Evolutionary conservation across 345 rosid genomes (phyloP).

Genomic region (Carallia pectinifolia): DNA sequence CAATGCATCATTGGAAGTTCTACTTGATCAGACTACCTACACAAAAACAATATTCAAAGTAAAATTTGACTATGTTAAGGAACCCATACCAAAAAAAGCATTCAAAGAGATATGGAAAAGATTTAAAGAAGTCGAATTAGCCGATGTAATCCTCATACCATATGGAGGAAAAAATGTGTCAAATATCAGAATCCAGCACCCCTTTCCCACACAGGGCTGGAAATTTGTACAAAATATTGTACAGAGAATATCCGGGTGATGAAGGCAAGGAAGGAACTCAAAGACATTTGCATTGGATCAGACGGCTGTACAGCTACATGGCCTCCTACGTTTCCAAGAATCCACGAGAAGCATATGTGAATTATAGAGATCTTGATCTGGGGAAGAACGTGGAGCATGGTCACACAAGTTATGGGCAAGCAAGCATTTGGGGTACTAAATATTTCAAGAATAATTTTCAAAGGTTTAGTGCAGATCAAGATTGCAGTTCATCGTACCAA

Average conservation of each 20-base stretch:
- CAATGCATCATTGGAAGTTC: slow-evolving; percentile 15
- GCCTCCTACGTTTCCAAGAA: slow-evolving; percentile 53
- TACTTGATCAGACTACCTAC: slow-evolving; percentile 22
- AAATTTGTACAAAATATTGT: slow-evolving; percentile 41
- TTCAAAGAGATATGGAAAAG: slow-evolving; percentile 30
- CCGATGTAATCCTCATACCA: slow-evolving; percentile 28
- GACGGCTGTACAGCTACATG: slow-evolving; percentile 39
- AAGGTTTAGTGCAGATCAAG: slow-evolving; percentile 37
- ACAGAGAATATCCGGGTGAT: slow-evolving; percentile 34
- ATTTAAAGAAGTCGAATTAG: slow-evolving; percentile 20
- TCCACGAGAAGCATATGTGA: slow-evolving; percentile 60
- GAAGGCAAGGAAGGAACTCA: slow-evolving; percentile 13
- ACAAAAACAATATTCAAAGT: slow-evolving; percentile 23
- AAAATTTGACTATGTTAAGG: slow-evolving; percentile 38
- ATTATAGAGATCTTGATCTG: slow-evolving; percentile 65
- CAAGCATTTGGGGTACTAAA: slow-evolving; percentile 45
- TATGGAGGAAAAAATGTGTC: slow-evolving; percentile 67
- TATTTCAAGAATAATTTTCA: slow-evolving; percentile 42
- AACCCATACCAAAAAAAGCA: slow-evolving; percentile 29
- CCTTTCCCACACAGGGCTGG: slow-evolving; percentile 61
- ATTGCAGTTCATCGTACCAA: slow-evolving; percentile 36
- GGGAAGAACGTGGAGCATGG: slow-evolving; percentile 35
- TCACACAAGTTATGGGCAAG: slow-evolving; percentile 38
- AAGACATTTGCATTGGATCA: slow-evolving; percentile 29
- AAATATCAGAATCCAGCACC: slow-evolving; percentile 30